Evolutionary conservation across 2,329 filamentous ascomycete genomes (phyloP), one percentile per base, ranked within the genome.

Genomic region (Helminthosporium solani): DNA sequence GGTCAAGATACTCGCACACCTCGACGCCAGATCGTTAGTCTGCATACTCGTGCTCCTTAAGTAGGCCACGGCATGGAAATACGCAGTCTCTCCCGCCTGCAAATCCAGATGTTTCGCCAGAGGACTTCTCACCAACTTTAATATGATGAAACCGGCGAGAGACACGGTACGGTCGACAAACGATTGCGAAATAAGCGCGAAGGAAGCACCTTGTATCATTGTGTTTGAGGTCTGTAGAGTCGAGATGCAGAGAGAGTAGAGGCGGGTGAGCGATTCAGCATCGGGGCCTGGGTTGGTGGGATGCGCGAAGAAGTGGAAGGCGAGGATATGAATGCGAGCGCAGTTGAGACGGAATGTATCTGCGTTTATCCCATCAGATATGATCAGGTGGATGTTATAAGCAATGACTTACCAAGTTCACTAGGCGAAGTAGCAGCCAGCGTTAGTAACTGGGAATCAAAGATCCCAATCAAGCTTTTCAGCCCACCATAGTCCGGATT

Each of bases 241-340:
- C 7, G 58, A 61, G n/a, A 68, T 52, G 36, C 65, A 68, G 4
- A 68, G 57, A 7, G 61, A 62, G 43, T 61, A 70, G 7, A 68
- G 56, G 3, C 65, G 58, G 34, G 48, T 53, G 0, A 70, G 47
- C 14, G 57, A 51, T 27, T 70, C 66, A n/a, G n/a, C n/a, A n/a
- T n/a, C n/a, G 3, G 49, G 42, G 44, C 67, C 63, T 8, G 57
- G 61, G 12, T 49, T 50, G 7, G 60, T 53, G 2, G 63, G 59
- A 31, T 65, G 53, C 1, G 64, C 64, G 40, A 68, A 70, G 54
- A 70, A 70, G 37, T 70, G 64, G 48, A 67, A 70, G 11, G 64
- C 57, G 41, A 68, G 53, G 7, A 70, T 55, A 35, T 70, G 66
- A 9, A 70, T 60, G 21, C 66, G 64, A 14, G 58, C 62, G 34